These are phyloP conservation scores for Debaryomyces robertsiae DNA, from an alignment of 1,139 yeast genomes.

Conservation along the genomic window DNA sequence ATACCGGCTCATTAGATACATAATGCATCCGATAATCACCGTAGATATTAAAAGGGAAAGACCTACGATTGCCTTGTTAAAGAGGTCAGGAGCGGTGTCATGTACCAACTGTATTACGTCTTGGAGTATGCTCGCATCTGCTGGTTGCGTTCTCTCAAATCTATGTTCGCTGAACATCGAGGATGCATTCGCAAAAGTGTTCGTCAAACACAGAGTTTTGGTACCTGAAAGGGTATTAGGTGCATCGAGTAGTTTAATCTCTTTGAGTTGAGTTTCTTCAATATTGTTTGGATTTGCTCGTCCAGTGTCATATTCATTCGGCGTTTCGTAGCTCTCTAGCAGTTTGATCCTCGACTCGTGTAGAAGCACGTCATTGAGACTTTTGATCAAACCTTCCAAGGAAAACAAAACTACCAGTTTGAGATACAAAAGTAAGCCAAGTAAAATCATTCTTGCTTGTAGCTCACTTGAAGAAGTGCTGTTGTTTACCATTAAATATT, in stretches of 20 bases:
- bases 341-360: constrained; percentile 3
- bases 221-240: too few relatives aligned
- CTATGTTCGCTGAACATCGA: too few relatives aligned
- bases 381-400: constrained; percentile 1
- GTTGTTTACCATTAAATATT: neutral
- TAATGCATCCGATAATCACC: neutral
- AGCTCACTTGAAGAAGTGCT: neutral
- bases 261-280: too few relatives aligned
- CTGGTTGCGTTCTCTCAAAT: too few relatives aligned
- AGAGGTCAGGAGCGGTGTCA: neutral
- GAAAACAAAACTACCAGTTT: neutral
- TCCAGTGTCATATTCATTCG: neutral
- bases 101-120: neutral
- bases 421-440: neutral
- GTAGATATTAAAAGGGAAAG: neutral
- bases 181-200: too few relatives aligned
- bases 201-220: too few relatives aligned
- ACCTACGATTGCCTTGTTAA: neutral
- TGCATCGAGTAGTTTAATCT: too few relatives aligned
- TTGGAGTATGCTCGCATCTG: neutral
- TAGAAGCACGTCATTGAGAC: constrained; percentile 5
- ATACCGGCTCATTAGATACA: neutral
- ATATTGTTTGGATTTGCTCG: too few relatives aligned
- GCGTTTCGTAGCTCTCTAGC: neutral
- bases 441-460: neutral